A percentile compares a stretch with the other conserved stretches of the same genome.
These are phyloP conservation scores for Triangularia setosa DNA, from an alignment of 2,329 filamentous ascomycete genomes.

Conservation along the genomic window DNA sequence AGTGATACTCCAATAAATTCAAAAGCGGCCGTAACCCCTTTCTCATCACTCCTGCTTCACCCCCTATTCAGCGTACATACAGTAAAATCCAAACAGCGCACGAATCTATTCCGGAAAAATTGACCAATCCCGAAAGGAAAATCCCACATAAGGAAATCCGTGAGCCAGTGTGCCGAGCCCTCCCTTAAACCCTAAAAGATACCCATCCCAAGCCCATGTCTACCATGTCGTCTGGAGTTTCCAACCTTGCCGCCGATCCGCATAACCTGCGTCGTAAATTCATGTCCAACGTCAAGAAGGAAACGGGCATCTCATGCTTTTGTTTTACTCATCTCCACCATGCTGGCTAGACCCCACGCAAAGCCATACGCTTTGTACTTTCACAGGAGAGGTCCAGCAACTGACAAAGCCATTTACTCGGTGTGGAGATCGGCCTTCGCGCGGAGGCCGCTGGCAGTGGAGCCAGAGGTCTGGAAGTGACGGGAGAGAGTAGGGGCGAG, in stretches of 20 bases:
- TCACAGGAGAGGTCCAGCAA: constrained; percentile 7
- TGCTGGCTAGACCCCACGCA: constrained; percentile 13
- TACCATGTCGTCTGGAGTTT: constrained; percentile 15
- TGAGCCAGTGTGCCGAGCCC: constrained; percentile 15
- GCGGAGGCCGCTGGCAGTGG: constrained; percentile 81
- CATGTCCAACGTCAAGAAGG: constrained; percentile 27
- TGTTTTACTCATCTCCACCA: neutral
- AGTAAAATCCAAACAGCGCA: constrained; percentile 1
- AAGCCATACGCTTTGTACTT: constrained; percentile 24
- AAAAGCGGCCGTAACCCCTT: neutral
- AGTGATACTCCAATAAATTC: neutral
- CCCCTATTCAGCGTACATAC: neutral
- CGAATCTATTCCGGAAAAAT: constrained; percentile 11
- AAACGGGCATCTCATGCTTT: constrained; percentile 10
- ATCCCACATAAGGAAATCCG: constrained; percentile 16
- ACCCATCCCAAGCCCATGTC: constrained; percentile 4
- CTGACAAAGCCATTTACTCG: constrained; percentile 46
- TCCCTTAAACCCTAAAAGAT: constrained; percentile 12
- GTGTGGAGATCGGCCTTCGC: constrained; percentile 78
- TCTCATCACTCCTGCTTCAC: neutral
- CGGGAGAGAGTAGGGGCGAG: constrained; percentile 85
- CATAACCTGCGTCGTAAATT: constrained; percentile 24
- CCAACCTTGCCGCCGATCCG: constrained; percentile 23
- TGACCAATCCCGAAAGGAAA: constrained; percentile 6
- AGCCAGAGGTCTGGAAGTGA: constrained; percentile 72